phyloP scores from a whole-genome alignment of 768 basidiomycete species.

The Lactarius indigo region DNA sequence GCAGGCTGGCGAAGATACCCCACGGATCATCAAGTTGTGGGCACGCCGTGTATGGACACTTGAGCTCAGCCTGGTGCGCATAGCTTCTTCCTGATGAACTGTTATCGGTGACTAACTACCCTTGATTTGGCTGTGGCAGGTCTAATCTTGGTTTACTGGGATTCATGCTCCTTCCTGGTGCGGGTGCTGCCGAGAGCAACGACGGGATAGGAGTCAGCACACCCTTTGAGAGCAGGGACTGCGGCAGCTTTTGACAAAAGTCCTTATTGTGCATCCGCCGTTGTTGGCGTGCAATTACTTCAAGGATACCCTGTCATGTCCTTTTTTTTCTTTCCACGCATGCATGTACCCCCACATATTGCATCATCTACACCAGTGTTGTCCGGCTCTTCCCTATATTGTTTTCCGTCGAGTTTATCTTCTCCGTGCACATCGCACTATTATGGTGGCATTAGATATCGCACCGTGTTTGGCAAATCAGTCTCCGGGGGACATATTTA shows the following conservation, averaged over 20 bases:
- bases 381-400: not conserved
- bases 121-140: slow-evolving; percentile 14
- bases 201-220: not conserved
- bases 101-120: not conserved
- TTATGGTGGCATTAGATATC: slow-evolving; percentile 4
- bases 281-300: slow-evolving; percentile 4
- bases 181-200: not conserved
- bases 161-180: not conserved
- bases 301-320: slow-evolving; percentile 11
- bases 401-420: not conserved
- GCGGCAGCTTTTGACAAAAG: not conserved
- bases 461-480: slow-evolving; percentile 14
- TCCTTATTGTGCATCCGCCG: not conserved
- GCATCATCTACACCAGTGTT: not conserved
- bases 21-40: slow-evolving; percentile 82
- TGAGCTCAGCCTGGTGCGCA: slow-evolving; percentile 83
- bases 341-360: slow-evolving; percentile 7
- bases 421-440: slow-evolving; percentile 20
- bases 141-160: slow-evolving; percentile 9
- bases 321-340: not conserved
- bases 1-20: slow-evolving; percentile 46
- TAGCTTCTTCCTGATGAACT: not conserved
- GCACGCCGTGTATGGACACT: slow-evolving; percentile 97
- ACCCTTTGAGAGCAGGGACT: not conserved
- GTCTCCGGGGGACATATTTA: slow-evolving; percentile 2